phyloP scores from a whole-genome alignment of 2,329 filamentous ascomycete genomes.

The Oidium heveae region DNA sequence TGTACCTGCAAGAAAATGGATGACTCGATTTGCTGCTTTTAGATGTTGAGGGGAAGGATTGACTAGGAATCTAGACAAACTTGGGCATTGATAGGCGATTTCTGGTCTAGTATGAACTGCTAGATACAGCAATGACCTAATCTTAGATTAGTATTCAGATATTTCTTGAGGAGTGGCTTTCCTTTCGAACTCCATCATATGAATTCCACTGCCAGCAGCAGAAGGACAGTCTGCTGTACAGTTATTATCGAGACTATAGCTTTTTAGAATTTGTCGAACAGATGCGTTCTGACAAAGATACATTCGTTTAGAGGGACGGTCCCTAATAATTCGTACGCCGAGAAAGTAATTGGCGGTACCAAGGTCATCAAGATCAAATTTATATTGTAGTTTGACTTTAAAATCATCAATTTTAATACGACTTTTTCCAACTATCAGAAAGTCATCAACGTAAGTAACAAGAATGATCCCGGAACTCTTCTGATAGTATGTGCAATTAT shows the following conservation, averaged over 20 bases:
- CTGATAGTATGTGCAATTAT: neutral
- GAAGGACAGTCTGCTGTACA: neutral
- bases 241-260: neutral
- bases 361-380: neutral
- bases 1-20: neutral
- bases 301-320: neutral
- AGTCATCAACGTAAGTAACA: neutral
- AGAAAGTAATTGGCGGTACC: neutral
- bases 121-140: neutral
- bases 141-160: neutral
- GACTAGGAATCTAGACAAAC: neutral
- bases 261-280: neutral
- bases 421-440: neutral
- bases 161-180: neutral
- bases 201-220: neutral
- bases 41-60: neutral
- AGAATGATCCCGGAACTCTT: neutral
- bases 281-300: neutral
- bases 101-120: neutral
- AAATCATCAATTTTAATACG: neutral
- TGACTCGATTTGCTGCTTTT: neutral
- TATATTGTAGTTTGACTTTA: neutral
- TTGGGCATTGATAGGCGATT: neutral
- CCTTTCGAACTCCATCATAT: neutral
- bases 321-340: neutral